Evolutionary conservation across 106 monocot species (phyloP).

Genomic region (Cymbidium sinense): DNA sequence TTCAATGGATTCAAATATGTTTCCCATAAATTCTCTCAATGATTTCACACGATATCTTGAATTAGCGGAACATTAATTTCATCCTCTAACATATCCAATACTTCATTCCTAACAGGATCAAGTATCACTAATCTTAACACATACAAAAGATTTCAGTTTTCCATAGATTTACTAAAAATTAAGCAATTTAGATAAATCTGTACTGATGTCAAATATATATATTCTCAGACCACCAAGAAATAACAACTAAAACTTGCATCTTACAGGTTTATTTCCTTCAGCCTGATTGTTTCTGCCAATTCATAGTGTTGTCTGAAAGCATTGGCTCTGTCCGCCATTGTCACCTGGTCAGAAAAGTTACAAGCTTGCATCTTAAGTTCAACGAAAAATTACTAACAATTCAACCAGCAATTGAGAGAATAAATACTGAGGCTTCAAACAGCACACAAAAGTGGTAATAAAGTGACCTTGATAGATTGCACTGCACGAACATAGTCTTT

Average conservation of each 20-base stretch:
- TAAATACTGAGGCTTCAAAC: background rate
- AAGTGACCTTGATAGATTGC: slow-evolving; percentile 88
- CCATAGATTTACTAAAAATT: background rate
- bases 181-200: background rate
- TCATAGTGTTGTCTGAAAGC: slow-evolving; percentile 93
- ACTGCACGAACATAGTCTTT: slow-evolving; percentile 96
- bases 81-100: no score
- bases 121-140: no score
- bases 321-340: slow-evolving; percentile 89
- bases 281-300: slow-evolving; percentile 71
- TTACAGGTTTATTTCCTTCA: slow-evolving; percentile 96
- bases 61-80: no score
- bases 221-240: background rate
- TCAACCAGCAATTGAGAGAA: background rate
- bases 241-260: slow-evolving; percentile 13
- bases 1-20: no score
- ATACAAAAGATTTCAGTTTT: no score
- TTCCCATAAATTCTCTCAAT: no score
- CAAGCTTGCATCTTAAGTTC: background rate
- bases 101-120: no score
- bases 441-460: background rate
- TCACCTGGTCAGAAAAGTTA: slow-evolving; percentile 39
- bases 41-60: no score
- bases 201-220: background rate
- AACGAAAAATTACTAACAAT: background rate